Evolutionary conservation across 441 rosid species (phyloP).

Genomic region (Pelargonium myrrhifolium): DNA sequence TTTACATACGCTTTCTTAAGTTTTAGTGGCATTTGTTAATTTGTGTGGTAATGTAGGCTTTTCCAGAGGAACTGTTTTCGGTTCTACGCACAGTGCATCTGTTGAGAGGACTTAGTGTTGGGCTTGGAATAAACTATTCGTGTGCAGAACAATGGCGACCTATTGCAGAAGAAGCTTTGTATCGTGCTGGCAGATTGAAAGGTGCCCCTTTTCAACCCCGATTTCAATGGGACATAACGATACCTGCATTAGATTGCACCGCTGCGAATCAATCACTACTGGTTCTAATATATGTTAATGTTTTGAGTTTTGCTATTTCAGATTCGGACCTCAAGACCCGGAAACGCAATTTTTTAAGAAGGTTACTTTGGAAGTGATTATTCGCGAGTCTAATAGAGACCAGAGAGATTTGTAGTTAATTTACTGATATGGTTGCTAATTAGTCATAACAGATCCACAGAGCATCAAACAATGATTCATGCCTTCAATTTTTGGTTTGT

Average conservation of each 20-base stretch:
- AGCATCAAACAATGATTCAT: too few species aligned
- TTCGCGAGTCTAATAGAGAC: background rate
- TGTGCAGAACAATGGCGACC: constrained; percentile 87
- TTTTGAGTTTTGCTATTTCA: background rate
- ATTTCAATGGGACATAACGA: background rate
- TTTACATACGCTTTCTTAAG: too few species aligned
- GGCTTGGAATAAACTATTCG: constrained; percentile 74
- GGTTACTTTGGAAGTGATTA: background rate
- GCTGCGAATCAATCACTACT: background rate
- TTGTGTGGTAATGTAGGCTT: constrained; percentile 37
- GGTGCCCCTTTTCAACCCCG: constrained; percentile 29
- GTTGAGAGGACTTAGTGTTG: constrained; percentile 87
- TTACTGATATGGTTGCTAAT: background rate
- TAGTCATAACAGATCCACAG: background rate
- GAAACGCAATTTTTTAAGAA: background rate
- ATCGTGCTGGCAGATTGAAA: constrained; percentile 59
- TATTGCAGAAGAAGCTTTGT: constrained; percentile 80
- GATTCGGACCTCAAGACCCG: background rate
- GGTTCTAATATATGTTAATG: background rate
- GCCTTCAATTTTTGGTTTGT: too few species aligned
- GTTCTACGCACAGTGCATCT: constrained; percentile 77
- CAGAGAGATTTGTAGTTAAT: background rate
- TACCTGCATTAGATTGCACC: background rate
- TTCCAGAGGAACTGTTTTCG: constrained; percentile 86
- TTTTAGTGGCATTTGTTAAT: background rate